Evolutionary conservation across 345 rosid genomes (phyloP).

Genomic region (Populus ilicifolia): DNA sequence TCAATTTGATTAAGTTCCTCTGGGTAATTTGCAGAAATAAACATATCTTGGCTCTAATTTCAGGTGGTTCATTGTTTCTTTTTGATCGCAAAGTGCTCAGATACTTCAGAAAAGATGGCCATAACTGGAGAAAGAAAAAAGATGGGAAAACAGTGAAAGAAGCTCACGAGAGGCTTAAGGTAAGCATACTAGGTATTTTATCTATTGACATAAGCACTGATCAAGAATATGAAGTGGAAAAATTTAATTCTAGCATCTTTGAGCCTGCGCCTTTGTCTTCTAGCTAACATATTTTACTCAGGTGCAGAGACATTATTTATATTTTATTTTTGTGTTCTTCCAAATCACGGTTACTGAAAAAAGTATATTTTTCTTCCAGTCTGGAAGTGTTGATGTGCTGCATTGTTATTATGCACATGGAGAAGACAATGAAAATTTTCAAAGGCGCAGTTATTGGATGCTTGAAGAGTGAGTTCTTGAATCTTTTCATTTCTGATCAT

Average conservation of each 20-base stretch:
- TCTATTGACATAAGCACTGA: neutral
- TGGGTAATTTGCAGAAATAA: neutral
- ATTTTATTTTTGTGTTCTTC: neutral
- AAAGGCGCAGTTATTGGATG: conserved; percentile 96
- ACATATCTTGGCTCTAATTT: conserved; percentile 16
- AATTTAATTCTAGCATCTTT: neutral
- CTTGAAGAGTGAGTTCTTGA: conserved; percentile 83
- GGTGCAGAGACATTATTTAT: neutral
- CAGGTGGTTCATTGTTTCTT: conserved; percentile 87
- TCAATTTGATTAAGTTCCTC: neutral
- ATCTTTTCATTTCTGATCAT: conserved; percentile 10
- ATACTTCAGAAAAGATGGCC: conserved; percentile 94
- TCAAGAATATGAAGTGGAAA: neutral
- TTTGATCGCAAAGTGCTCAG: conserved; percentile 84
- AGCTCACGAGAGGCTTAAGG: conserved; percentile 97
- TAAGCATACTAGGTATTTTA: conserved; percentile 20
- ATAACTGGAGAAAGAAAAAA: conserved; percentile 90
- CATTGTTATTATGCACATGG: conserved; percentile 99
- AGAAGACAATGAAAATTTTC: conserved; percentile 79
- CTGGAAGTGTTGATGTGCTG: conserved; percentile 83
- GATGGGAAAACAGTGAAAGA: conserved; percentile 93
- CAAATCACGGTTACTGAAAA: neutral
- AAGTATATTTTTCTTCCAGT: conserved; percentile 40
- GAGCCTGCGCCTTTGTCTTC: neutral
- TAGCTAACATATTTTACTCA: neutral